phyloP scores from a whole-genome alignment of 2,329 filamentous ascomycete species.

The Aureobasidium subglaciale region DNA sequence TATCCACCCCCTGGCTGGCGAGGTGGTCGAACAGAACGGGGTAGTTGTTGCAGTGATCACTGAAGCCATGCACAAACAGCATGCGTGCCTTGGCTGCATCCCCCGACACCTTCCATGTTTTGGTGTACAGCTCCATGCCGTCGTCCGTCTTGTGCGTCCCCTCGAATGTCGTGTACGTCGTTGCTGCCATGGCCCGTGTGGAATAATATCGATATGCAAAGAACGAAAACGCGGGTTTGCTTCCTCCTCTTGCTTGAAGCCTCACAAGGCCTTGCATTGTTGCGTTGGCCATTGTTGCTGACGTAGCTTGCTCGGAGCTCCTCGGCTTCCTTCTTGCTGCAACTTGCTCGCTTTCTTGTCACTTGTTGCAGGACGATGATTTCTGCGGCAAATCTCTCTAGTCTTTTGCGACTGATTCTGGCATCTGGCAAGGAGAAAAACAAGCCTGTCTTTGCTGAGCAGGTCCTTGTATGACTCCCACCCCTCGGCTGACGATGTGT shows the following conservation, averaged over 20 bases:
- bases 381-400: no score
- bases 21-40: slow-evolving; percentile 65
- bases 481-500: no score
- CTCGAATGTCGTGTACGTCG: slow-evolving; percentile 32
- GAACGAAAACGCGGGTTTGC: neutral
- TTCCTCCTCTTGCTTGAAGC: neutral
- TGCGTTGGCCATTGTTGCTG: neutral
- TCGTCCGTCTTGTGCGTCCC: slow-evolving; percentile 46
- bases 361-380: neutral
- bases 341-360: neutral
- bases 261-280: neutral
- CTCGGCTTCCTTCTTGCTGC: neutral
- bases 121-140: slow-evolving; percentile 51
- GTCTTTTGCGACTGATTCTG: neutral
- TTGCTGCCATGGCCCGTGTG: neutral
- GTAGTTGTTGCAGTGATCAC: slow-evolving; percentile 74
- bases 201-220: neutral
- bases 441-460: no score
- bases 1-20: slow-evolving; percentile 63
- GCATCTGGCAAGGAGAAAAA: no score
- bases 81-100: slow-evolving; percentile 55
- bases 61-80: slow-evolving; percentile 83
- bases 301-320: slow-evolving; percentile 3
- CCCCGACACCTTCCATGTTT: slow-evolving; percentile 49
- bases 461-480: no score